phyloP scores from a whole-genome alignment of 495 filamentous ascomycete genomes.

The Podospora pseudopauciseta region DNA sequence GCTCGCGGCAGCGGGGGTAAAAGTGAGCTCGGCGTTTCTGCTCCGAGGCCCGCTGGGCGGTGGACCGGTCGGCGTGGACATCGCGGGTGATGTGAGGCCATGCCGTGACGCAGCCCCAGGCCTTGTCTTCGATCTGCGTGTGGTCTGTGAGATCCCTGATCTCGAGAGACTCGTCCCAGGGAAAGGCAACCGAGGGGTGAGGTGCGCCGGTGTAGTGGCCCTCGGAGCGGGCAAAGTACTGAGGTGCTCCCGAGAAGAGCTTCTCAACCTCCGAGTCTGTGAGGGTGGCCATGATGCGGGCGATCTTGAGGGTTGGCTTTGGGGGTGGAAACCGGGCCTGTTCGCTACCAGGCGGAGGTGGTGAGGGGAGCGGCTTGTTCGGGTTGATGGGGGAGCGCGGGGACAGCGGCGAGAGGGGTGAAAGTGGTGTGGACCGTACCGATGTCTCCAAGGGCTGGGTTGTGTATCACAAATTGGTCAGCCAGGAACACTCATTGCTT shows the following conservation, averaged over 20 bases:
- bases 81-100: conserved; percentile 49
- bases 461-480: conserved; percentile 20
- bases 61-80: conserved; percentile 40
- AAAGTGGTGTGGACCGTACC: conserved; percentile 7
- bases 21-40: conserved; percentile 51
- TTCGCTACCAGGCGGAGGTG: conserved; percentile 47
- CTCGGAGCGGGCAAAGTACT: conserved; percentile 60
- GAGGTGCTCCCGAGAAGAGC: conserved; percentile 73
- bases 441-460: conserved; percentile 22
- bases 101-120: conserved; percentile 51
- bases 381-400: conserved; percentile 41
- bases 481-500: conserved; percentile 16
- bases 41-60: conserved; percentile 32
- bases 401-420: conserved; percentile 30
- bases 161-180: conserved; percentile 61
- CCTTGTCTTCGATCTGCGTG: conserved; percentile 51
- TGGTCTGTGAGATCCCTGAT: conserved; percentile 64
- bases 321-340: conserved; percentile 36
- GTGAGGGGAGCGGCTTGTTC: conserved; percentile 52
- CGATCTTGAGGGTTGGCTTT: conserved; percentile 44
- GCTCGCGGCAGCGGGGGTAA: conserved; percentile 54
- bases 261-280: conserved; percentile 60
- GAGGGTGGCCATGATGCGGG: conserved; percentile 55
- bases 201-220: conserved; percentile 51
- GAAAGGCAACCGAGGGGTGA: conserved; percentile 65